Evolutionary conservation across 192 early-diverging fungal species (phyloP), one percentile per base, ranked within the genome.

Genomic region (Haplosporangium gracile): DNA sequence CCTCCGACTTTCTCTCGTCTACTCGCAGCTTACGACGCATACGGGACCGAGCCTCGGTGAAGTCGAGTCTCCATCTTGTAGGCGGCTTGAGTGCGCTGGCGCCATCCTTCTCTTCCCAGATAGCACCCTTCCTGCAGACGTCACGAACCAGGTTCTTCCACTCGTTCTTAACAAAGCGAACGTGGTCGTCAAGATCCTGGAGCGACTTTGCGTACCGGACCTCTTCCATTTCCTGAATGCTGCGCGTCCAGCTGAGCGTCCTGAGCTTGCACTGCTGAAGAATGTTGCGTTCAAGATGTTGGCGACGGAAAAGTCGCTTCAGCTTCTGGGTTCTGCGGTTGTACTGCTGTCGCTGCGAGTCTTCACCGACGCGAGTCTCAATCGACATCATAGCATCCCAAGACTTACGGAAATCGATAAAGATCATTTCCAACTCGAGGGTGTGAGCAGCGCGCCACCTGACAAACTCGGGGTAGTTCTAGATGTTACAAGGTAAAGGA

Each of bases 201-300:
- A 91, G 78, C 2, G 91, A 91, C 70, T 90, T 92, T 36, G 89
- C 89, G 63, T 92, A 93, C 34, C 92, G 88, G 39, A 82, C 82
- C 29, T 87, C 80, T 70, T 95, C 95, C 72, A 92, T 87, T 51
- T 92, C 89, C 75, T 94, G 90, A 34, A 94, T 92, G 34, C 92
- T 92, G 11, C 77, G 77, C 0, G 92, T 87, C 92, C 93, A 94
- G 0, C 65, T 75, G 2, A 80, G 55, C 36, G 93, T 94, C 80
- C 92, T 93, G 34, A 76, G 55, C 15, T 75, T 80, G 76, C 92
- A 95, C 55, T 92, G 88, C 8, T 82, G 73, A 16, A 94, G 75
- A 29, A 91, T 82, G 39, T 90, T 90, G 78, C 89, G 84, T 38
- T 93, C 92, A 26, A 78, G 45, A 6, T 75, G 63, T 8, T 82